Conservation (phyloP, 2,329 filamentous ascomycete genomes). For the Fusarium pseudoanthophilum region DNA sequence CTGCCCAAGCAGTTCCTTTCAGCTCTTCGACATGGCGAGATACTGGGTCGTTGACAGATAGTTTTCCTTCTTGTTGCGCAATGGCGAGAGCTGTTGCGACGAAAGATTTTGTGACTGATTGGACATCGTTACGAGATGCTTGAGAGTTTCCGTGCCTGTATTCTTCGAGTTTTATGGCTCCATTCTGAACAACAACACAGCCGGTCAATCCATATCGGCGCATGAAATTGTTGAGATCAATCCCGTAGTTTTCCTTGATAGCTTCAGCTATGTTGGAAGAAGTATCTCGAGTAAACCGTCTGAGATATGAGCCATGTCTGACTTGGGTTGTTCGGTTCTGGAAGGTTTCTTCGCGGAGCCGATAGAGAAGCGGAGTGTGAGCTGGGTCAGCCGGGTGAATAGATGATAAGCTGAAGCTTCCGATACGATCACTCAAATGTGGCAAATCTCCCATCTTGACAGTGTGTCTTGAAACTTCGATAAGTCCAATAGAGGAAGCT, state of each 20-base stretch:
- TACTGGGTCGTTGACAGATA: conserved; percentile 27
- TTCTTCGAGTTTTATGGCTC: conserved; percentile 17
- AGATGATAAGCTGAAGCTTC: conserved; percentile 24
- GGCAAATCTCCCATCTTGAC: conserved; percentile 3
- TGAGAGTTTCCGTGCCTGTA: conserved; percentile 30
- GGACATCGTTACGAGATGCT: conserved; percentile 26
- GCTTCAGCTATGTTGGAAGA: background rate
- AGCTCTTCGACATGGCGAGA: conserved; percentile 23
- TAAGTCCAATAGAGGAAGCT: background rate
- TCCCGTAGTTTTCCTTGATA: background rate
- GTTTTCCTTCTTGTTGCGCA: conserved; percentile 23
- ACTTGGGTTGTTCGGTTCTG: conserved; percentile 25
- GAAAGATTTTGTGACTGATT: conserved; percentile 30
- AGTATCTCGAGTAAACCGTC: conserved; percentile 8
- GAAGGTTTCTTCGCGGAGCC: conserved; percentile 32
- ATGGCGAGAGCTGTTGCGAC: conserved; percentile 24
- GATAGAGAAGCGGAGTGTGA: conserved; percentile 35
- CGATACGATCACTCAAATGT: conserved; percentile 18
- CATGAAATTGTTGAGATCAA: conserved; percentile 21
- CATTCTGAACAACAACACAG: conserved; percentile 21
- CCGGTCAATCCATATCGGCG: conserved; percentile 23
- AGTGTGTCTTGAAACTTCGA: background rate
- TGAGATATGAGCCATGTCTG: conserved; percentile 27
- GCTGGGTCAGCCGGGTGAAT: conserved; percentile 18
- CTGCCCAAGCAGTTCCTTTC: conserved; percentile 23